phyloP scores from a whole-genome alignment of 2,329 filamentous ascomycete genomes.

The Pyrenophora tritici-repentis region DNA sequence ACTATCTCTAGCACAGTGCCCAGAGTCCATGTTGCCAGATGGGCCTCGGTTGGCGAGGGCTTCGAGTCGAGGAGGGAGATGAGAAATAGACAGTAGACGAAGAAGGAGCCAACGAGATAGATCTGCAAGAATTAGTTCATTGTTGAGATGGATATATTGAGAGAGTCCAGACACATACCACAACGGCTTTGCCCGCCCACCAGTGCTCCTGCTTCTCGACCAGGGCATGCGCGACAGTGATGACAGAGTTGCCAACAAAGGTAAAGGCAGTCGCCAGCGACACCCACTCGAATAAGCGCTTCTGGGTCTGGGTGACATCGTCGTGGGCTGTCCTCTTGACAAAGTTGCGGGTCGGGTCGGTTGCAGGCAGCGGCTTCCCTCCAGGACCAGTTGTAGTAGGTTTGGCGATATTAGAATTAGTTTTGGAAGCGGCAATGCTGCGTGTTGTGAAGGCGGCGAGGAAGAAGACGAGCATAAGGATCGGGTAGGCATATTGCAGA shows the following conservation, averaged over 20 bases:
- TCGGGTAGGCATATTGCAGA: conserved; percentile 65
- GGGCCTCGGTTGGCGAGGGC: conserved; percentile 77
- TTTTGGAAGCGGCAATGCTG: conserved; percentile 60
- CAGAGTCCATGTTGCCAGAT: conserved; percentile 78
- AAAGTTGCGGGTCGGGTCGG: conserved; percentile 50
- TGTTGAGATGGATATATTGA: background rate
- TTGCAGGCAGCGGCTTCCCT: conserved; percentile 82
- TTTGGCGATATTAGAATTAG: conserved; percentile 52
- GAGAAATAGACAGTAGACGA: conserved; percentile 83
- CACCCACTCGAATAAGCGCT: conserved; percentile 75
- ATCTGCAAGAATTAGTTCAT: conserved; percentile 60
- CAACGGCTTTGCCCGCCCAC: conserved; percentile 81
- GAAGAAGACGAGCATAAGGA: conserved; percentile 68
- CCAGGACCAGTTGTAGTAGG: conserved; percentile 73
- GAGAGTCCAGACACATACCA: conserved; percentile 63
- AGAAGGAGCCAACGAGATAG: conserved; percentile 82
- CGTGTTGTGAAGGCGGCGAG: conserved; percentile 64
- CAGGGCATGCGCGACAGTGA: conserved; percentile 76
- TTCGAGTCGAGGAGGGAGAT: conserved; percentile 85
- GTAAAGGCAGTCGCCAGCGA: conserved; percentile 72
- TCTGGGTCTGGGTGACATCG: conserved; percentile 69
- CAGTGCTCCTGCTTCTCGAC: conserved; percentile 67
- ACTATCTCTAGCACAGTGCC: conserved; percentile 73
- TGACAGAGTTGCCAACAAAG: conserved; percentile 74
- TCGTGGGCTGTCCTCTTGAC: conserved; percentile 54